These are phyloP conservation scores for Xerocomus brunneocitrinus DNA, from an alignment of 768 basidiomycete species.

Conservation along the genomic window DNA sequence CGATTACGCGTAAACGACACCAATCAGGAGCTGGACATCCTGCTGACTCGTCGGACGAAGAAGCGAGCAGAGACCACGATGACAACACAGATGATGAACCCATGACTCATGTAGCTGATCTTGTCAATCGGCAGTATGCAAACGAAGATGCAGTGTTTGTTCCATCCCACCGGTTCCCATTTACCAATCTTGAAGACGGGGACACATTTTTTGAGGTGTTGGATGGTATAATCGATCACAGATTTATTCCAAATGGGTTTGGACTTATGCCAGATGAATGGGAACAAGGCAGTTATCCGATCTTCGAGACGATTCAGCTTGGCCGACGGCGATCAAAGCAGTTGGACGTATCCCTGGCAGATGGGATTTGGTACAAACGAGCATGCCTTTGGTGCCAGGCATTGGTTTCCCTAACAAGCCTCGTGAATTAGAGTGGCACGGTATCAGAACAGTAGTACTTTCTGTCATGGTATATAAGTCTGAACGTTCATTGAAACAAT, in stretches of 20 bases:
- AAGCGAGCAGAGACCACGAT: not conserved
- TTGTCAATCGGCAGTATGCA: not conserved
- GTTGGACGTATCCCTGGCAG: constrained; percentile 2
- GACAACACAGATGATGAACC: no score
- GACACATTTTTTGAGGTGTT: not conserved
- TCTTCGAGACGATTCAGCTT: constrained; percentile 6
- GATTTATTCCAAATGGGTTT: constrained; percentile 9
- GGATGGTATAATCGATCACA: not conserved
- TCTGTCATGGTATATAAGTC: not conserved
- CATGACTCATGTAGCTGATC: no score
- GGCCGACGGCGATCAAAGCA: not conserved
- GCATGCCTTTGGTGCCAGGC: constrained; percentile 16
- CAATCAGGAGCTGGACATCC: no score
- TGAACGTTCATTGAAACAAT: not conserved
- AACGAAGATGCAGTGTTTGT: not conserved
- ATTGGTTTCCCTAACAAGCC: not conserved
- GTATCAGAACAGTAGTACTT: not conserved
- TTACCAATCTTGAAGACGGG: constrained; percentile 1
- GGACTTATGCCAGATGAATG: constrained; percentile 14
- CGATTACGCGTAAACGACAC: no score
- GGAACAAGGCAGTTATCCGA: constrained; percentile 7
- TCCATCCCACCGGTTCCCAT: constrained; percentile 1
- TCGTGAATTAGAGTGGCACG: not conserved
- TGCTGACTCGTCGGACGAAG: no score
- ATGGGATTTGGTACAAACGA: constrained; percentile 5